These are phyloP conservation scores for Fusarium nodosum DNA, from an alignment of 2,329 filamentous ascomycete genomes.

Conservation along the genomic window DNA sequence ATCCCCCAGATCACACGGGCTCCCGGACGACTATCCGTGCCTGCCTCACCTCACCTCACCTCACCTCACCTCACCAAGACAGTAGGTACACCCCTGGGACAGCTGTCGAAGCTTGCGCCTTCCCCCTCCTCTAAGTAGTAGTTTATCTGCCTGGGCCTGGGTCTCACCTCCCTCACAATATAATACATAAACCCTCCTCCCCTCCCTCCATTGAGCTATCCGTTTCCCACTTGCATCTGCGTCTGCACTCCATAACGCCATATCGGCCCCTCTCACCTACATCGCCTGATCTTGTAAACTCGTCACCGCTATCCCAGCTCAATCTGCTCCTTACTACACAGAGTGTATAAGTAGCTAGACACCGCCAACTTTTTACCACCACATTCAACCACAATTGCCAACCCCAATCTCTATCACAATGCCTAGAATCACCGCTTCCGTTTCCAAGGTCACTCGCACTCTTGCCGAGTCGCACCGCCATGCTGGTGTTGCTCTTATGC, in stretches of 20 bases:
- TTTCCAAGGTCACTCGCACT: conserved; percentile 63
- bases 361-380: conserved; percentile 15
- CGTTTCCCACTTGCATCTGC: conserved; percentile 26
- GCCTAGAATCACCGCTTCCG: conserved; percentile 65
- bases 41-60: conserved; percentile 32
- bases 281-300: conserved; percentile 35
- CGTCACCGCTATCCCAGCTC: conserved; percentile 35
- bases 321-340: conserved; percentile 15
- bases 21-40: conserved; percentile 27
- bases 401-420: conserved; percentile 51
- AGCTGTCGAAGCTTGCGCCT: conserved; percentile 32
- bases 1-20: conserved; percentile 37
- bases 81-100: conserved; percentile 5
- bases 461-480: conserved; percentile 60
- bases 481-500: conserved; percentile 58
- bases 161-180: conserved; percentile 13
- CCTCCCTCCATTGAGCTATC: conserved; percentile 27
- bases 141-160: conserved; percentile 19
- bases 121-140: conserved; percentile 22
- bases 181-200: conserved; percentile 38
- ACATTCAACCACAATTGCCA: conserved; percentile 2
- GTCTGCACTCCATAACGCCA: conserved; percentile 10
- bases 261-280: conserved; percentile 11
- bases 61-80: conserved; percentile 11
- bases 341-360: conserved; percentile 39